A percentile compares a stretch with the other conserved stretches of the same genome.
These are phyloP conservation scores for Microsporum canis DNA, from an alignment of 2,329 filamentous ascomycete genomes.

Conservation along the genomic window DNA sequence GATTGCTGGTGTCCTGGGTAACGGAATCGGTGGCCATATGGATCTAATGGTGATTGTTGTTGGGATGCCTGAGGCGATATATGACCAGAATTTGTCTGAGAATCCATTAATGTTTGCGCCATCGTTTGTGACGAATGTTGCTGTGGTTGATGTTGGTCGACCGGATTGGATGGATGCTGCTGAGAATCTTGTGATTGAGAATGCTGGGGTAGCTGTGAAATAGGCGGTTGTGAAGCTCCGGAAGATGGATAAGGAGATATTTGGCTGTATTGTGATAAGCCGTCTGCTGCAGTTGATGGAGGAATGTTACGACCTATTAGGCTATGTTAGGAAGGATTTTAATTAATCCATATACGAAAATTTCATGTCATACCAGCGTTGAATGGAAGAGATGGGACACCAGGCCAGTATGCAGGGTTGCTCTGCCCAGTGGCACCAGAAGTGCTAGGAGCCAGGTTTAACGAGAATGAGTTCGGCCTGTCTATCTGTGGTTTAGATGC, in stretches of 20 bases:
- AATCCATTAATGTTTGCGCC: conserved; percentile 36
- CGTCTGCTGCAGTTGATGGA: conserved; percentile 49
- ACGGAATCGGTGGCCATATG: conserved; percentile 44
- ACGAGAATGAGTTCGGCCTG: neutral
- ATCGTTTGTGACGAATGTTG: conserved; percentile 31
- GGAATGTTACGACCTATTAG: conserved; percentile 43
- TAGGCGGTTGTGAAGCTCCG: conserved; percentile 33
- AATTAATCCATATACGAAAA: conserved; percentile 34
- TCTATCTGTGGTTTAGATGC: neutral
- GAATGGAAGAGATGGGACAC: conserved; percentile 46
- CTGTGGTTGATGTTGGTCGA: conserved; percentile 16
- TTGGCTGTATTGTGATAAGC: conserved; percentile 56
- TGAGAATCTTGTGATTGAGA: conserved; percentile 15
- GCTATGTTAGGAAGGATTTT: conserved; percentile 41
- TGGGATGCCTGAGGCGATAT: conserved; percentile 33
- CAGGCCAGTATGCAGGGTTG: conserved; percentile 49
- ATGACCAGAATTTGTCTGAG: conserved; percentile 31
- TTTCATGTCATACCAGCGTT: conserved; percentile 35
- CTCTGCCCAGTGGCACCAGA: conserved; percentile 18
- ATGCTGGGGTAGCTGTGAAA: conserved; percentile 23
- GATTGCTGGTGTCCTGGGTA: conserved; percentile 32
- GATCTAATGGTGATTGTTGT: conserved; percentile 49
- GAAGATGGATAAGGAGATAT: conserved; percentile 50
- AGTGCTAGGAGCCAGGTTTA: conserved; percentile 4
- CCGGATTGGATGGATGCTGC: conserved; percentile 19